Base-by-base conservation (phyloP, 371 early-diverging fungal species). In the Parasitella parasitica region DNA sequence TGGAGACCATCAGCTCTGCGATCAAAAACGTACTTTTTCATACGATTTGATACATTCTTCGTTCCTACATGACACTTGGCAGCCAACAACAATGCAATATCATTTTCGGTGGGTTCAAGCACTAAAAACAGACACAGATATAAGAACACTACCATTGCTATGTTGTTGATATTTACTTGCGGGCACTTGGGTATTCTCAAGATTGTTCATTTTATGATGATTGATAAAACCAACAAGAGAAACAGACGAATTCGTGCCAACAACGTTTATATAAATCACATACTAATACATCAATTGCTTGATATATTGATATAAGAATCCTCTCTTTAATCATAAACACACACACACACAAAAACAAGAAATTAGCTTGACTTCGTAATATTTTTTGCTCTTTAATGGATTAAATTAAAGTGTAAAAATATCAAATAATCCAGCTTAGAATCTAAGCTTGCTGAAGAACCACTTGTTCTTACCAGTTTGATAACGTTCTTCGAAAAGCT, bases 401-500 rank as follows among this genome's bases (percentile, higher is more conserved):
- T 43, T 43, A 43, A 16, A 43, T 43, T 43, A 43, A 43, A 57
- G 57, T 57, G 48, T 32, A 46, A 57, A 57, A 41, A 57, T 46
- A 46, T 16, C 43, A 30, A 46, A 35, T 34, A 13, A 46, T 41
- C 57, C 28, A 57, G 28, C 57, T 94, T 92, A 94, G 92, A 95
- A 95, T 76, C 94, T 89, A 73, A 98, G 95, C 92, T 97, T 97
- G 86, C 90, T 89, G 91, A 98, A 98, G 93, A 98, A 97, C 98
- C 98, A 98, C 92, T 95, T 95, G 94, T 95, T 96, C 92, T 97
- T 97, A 78, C 98, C 98, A 69, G 89, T 82, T 78, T 89, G 89
- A 88, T 97, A 96, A 75, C 84, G 81, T 85, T 96, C 94, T 88
- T 97, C 89, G 79, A 98, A 91, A 69, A 91, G 82, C 91, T 91